Evolutionary conservation across 371 early-diverging fungal species (phyloP).

Genomic region (Mucor plumbeus): DNA sequence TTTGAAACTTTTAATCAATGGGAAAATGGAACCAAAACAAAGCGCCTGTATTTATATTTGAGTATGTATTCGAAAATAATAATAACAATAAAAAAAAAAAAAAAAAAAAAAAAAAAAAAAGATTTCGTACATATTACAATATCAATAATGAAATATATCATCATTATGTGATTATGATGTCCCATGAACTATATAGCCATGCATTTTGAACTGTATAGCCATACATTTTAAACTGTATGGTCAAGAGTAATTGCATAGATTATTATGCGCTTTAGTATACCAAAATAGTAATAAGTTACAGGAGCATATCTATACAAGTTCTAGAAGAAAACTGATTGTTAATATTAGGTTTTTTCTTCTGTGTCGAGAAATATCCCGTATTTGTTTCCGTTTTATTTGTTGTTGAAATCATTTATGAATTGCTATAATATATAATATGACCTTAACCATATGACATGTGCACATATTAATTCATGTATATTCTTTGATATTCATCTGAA

Average conservation of each 20-base stretch:
- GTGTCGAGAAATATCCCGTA: not conserved
- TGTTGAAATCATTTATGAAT: not conserved
- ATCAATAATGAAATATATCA: no score
- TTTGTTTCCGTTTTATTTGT: conserved; percentile 6
- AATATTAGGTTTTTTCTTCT: not conserved
- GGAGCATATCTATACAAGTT: not conserved
- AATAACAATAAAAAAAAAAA: no score
- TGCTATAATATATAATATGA: no score
- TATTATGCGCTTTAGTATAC: no score
- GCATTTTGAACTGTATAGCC: no score
- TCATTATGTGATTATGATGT: no score
- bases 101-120: not conserved
- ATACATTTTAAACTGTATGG: no score
- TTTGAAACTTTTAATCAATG: not conserved
- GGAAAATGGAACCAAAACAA: not conserved
- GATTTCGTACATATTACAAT: not conserved
- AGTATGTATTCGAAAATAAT: not conserved
- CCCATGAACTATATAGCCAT: no score
- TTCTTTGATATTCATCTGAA: no score
- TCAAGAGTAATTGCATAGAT: no score
- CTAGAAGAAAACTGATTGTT: not conserved
- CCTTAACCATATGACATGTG: not conserved
- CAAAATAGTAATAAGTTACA: no score
- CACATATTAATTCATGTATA: no score
- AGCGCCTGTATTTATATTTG: not conserved